Percentiles rank a stretch among this genome's conserved stretches.
Evolutionary conservation across 306 rosid species (phyloP).

Genomic region (Pterocarpus macrocarpus): DNA sequence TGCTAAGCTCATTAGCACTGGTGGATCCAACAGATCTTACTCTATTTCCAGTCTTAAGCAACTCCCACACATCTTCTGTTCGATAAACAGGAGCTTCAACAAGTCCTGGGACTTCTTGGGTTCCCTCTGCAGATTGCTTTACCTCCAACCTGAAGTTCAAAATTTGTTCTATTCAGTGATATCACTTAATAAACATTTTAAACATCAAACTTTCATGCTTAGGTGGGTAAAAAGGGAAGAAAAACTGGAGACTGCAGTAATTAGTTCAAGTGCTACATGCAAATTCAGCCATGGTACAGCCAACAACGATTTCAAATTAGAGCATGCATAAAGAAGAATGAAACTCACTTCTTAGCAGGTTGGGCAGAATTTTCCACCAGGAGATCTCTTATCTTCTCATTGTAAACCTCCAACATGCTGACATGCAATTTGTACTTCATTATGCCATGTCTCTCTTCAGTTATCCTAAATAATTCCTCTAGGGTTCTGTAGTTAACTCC

Average conservation of each 20-base stretch:
- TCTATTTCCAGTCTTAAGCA: constrained; percentile 81
- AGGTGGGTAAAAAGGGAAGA: background rate
- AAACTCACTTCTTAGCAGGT: constrained; percentile 83
- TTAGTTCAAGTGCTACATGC: background rate
- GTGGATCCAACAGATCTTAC: constrained; percentile 97
- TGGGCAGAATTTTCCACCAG: constrained; percentile 80
- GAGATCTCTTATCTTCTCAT: constrained; percentile 93
- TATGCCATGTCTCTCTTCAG: constrained; percentile 73
- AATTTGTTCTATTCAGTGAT: constrained; percentile 28
- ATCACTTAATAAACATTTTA: constrained; percentile 30
- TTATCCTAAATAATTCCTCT: constrained; percentile 76
- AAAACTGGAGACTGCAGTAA: constrained; percentile 11
- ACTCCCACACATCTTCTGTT: constrained; percentile 83
- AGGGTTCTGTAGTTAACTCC: constrained; percentile 97
- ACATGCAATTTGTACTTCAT: constrained; percentile 83
- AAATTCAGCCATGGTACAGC: constrained; percentile 4
- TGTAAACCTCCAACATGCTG: constrained; percentile 97
- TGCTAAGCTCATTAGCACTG: constrained; percentile 91
- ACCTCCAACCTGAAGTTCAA: constrained; percentile 78
- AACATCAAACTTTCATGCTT: constrained; percentile 24
- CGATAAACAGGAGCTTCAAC: constrained; percentile 78
- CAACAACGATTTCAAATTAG: constrained; percentile 4
- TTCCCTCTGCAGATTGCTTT: constrained; percentile 95
- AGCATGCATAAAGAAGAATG: background rate
- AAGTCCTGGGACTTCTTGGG: constrained; percentile 96